phyloP scores from a whole-genome alignment of 1,284 basidiomycete species.

The Flammula alnicola region DNA sequence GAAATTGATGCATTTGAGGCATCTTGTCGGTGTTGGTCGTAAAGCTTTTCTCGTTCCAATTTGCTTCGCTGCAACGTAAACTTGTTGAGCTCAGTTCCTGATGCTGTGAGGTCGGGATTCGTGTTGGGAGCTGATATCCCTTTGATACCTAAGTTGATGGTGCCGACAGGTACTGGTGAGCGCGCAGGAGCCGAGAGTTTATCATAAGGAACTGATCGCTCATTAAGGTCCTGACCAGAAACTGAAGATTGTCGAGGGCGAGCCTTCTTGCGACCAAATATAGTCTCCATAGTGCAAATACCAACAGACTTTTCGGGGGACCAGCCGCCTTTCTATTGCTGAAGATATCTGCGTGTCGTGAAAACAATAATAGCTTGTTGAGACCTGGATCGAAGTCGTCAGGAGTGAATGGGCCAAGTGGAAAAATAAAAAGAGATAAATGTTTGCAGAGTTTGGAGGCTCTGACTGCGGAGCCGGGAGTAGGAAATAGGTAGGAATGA shows the following conservation, averaged over 20 bases:
- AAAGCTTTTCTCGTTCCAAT: conserved; percentile 57
- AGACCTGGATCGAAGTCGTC: too few relatives aligned
- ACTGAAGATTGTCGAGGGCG: conserved; percentile 50
- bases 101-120: conserved; percentile 71
- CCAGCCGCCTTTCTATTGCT: neutral
- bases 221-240: conserved; percentile 50
- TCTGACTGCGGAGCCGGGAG: too few relatives aligned
- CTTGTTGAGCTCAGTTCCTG: conserved; percentile 71
- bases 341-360: conserved; percentile 1
- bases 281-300: conserved; percentile 47
- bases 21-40: conserved; percentile 46
- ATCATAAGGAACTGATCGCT: conserved; percentile 76
- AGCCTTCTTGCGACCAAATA: conserved; percentile 59
- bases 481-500: too few relatives aligned
- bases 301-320: neutral
- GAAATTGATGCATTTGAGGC: conserved; percentile 53
- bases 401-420: too few relatives aligned
- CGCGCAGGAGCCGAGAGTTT: conserved; percentile 60
- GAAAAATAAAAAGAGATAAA: too few relatives aligned
- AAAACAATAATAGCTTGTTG: neutral
- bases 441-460: too few relatives aligned
- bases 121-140: conserved; percentile 80
- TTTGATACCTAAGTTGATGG: conserved; percentile 60
- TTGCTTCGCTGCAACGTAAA: conserved; percentile 52
- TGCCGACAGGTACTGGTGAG: conserved; percentile 62